These are phyloP conservation scores for Wickerhamomyces bisporus DNA, from an alignment of 805 yeast genomes.

Conservation along the genomic window DNA sequence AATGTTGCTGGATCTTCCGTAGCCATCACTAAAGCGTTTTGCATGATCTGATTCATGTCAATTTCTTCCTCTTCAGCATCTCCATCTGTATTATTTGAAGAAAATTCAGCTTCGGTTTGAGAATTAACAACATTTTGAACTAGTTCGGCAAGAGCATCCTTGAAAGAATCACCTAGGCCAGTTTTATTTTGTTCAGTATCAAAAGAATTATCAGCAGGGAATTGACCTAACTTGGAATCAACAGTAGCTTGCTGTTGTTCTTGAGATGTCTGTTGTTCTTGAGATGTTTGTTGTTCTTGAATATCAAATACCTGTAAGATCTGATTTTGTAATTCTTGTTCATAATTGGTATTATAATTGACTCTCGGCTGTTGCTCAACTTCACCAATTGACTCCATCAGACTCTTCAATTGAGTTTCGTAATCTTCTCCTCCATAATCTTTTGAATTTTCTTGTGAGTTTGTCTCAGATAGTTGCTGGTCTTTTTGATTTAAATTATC, in stretches of 20 bases:
- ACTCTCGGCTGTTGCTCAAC: conserved; percentile 8
- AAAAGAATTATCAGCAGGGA: too few relatives aligned
- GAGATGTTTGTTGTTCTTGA: conserved; percentile 7
- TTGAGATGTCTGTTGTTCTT: too few relatives aligned
- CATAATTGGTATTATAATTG: conserved; percentile 14
- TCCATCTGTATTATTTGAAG: not conserved
- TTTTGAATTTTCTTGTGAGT: not conserved
- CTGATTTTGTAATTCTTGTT: conserved; percentile 15
- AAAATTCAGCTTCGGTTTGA: conserved; percentile 10
- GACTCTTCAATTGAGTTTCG: conserved; percentile 18
- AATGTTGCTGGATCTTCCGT: conserved; percentile 50
- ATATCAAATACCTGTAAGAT: conserved; percentile 12
- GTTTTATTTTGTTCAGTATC: not conserved
- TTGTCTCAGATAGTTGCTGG: conserved; percentile 1
- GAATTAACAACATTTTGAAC: conserved; percentile 50
- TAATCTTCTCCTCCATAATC: conserved; percentile 9
- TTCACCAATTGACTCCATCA: conserved; percentile 20
- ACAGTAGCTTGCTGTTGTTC: too few relatives aligned
- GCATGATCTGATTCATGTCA: conserved; percentile 69
- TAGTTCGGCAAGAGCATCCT: conserved; percentile 51
- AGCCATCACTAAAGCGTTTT: conserved; percentile 73
- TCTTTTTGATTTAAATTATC: not conserved
- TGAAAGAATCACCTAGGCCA: conserved; percentile 31
- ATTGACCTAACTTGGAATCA: not conserved
- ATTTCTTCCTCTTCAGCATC: conserved; percentile 37